Evolutionary conservation across 768 basidiomycete genomes (phyloP).

Genomic region (Coprinopsis strossmayeri): DNA sequence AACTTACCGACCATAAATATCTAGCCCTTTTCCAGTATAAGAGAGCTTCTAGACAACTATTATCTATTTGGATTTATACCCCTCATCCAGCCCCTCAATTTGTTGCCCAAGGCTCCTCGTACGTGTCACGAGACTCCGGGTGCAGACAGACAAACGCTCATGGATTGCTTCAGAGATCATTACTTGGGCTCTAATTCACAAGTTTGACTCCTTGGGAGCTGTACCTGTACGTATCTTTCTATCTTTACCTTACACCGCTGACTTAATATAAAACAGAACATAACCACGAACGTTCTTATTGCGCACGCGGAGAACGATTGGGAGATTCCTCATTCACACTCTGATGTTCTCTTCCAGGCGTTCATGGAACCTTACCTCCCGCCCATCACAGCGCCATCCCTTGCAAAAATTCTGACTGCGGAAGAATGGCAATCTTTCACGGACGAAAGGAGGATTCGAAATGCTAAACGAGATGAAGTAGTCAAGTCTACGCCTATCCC

Average conservation of each 20-base stretch:
- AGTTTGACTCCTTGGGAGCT: slow-evolving; percentile 56
- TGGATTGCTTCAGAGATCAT: slow-evolving; percentile 36
- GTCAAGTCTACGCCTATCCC: slow-evolving; percentile 40
- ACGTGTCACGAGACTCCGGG: slow-evolving; percentile 23
- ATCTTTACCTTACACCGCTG: too few relatives aligned
- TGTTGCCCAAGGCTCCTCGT: slow-evolving; percentile 62
- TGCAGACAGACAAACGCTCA: background rate
- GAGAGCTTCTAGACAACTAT: slow-evolving; percentile 64
- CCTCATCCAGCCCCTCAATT: slow-evolving; percentile 61
- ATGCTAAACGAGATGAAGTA: slow-evolving; percentile 33
- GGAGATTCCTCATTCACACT: slow-evolving; percentile 74
- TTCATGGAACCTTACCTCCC: slow-evolving; percentile 65
- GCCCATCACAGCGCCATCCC: slow-evolving; percentile 19
- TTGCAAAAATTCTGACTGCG: slow-evolving; percentile 9
- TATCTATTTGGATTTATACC: slow-evolving; percentile 61
- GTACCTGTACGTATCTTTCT: slow-evolving; percentile 43
- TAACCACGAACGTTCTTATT: slow-evolving; percentile 65
- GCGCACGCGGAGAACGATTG: slow-evolving; percentile 75
- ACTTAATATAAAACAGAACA: slow-evolving; percentile 36
- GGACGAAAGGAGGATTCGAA: slow-evolving; percentile 33
- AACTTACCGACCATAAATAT: slow-evolving; percentile 24
- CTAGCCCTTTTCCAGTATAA: slow-evolving; percentile 58
- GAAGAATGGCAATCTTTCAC: slow-evolving; percentile 41
- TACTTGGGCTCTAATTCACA: slow-evolving; percentile 39
- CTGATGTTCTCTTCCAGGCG: slow-evolving; percentile 62